phyloP scores from a whole-genome alignment of 331 rosid species.

The Acacia pycnantha region DNA sequence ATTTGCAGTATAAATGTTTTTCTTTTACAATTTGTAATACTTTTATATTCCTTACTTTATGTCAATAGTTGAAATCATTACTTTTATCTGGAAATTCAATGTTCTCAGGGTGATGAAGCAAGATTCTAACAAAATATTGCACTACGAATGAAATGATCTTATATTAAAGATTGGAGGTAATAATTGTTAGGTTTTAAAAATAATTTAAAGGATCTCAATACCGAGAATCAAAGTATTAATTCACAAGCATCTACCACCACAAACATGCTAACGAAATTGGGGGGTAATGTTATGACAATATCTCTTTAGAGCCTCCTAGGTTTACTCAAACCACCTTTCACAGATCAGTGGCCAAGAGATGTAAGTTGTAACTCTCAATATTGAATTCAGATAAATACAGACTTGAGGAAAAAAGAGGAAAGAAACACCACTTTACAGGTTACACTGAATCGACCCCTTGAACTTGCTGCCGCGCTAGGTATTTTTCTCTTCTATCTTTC shows the following conservation, averaged over 20 bases:
- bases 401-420: slow-evolving; percentile 1
- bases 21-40: not conserved
- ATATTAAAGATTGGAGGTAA: no score
- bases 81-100: slow-evolving; percentile 7
- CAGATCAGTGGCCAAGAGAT: slow-evolving; percentile 32
- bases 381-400: slow-evolving; percentile 30
- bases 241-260: slow-evolving; percentile 24
- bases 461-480: slow-evolving; percentile 81
- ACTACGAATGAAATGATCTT: no score
- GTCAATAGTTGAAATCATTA: not conserved
- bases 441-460: slow-evolving; percentile 68
- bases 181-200: not conserved
- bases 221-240: slow-evolving; percentile 13
- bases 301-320: slow-evolving; percentile 17
- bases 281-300: slow-evolving; percentile 21
- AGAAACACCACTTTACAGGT: slow-evolving; percentile 39
- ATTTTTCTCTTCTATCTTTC: slow-evolving; percentile 93
- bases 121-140: no score
- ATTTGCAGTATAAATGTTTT: not conserved
- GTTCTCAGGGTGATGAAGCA: not conserved
- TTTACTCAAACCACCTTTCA: slow-evolving; percentile 35
- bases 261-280: slow-evolving; percentile 24
- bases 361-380: slow-evolving; percentile 25
- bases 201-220: not conserved
- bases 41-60: not conserved